Percentiles rank a stretch among this genome's conserved stretches.
phyloP scores from a whole-genome alignment of 176 grass and related monocot species.

The Ensete glaucum region DNA sequence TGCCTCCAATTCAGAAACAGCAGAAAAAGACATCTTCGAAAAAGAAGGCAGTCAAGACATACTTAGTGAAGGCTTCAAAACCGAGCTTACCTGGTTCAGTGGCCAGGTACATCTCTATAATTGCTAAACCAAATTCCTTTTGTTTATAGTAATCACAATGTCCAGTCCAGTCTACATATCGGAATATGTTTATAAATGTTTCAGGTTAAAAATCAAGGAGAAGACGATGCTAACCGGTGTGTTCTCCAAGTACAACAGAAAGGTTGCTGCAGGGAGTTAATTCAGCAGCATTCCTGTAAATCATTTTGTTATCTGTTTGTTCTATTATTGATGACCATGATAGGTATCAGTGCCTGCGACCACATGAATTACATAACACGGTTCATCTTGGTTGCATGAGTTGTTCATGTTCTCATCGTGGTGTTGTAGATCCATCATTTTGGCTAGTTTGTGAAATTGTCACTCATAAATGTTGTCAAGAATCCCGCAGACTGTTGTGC shows the following conservation, averaged over 20 bases:
- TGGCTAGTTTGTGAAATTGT: too few species aligned
- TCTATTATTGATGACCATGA: too few species aligned
- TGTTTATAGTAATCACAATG: background rate
- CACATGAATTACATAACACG: too few species aligned
- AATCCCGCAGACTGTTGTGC: too few species aligned
- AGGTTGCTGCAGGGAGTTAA: background rate
- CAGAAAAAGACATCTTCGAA: conserved; percentile 15
- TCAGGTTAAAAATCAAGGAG: conserved; percentile 50
- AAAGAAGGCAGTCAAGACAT: conserved; percentile 24
- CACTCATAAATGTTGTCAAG: too few species aligned
- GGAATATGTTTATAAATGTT: conserved; percentile 11
- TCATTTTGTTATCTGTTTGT: background rate
- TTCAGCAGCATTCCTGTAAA: background rate
- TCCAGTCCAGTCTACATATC: background rate
- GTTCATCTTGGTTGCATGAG: too few species aligned
- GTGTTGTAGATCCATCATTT: too few species aligned
- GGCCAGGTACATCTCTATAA: conserved; percentile 4
- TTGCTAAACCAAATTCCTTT: background rate
- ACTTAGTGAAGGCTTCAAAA: conserved; percentile 13
- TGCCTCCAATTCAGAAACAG: conserved; percentile 4
- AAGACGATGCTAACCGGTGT: conserved; percentile 32
- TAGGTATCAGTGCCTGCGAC: too few species aligned
- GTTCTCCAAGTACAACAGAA: conserved; percentile 35
- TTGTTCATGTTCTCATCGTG: too few species aligned
- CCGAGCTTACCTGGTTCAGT: conserved; percentile 30